Conservation (phyloP, 495 filamentous ascomycete species). For the Haplographium delicatum region DNA sequence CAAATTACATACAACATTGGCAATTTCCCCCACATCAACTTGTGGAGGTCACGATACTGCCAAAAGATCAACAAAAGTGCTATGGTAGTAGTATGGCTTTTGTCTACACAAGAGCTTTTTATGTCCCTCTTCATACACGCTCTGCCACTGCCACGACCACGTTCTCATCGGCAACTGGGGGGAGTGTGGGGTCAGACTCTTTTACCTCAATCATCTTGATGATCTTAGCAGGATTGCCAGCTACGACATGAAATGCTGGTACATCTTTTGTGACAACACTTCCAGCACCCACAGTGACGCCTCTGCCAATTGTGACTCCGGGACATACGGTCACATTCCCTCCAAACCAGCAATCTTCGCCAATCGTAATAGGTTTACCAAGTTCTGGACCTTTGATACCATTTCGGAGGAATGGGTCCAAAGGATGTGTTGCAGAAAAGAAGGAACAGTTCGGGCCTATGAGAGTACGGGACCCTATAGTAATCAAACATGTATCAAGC, state of each 20-base stretch:
- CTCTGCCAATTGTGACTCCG: constrained; percentile 74
- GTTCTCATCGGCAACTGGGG: constrained; percentile 6
- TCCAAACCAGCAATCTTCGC: constrained; percentile 87
- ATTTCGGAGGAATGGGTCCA: constrained; percentile 67
- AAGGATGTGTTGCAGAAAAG: constrained; percentile 68
- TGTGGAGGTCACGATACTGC: no score
- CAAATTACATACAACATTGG: no score
- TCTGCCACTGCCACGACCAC: constrained; percentile 2
- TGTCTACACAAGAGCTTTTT: no score
- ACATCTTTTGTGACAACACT: constrained; percentile 86
- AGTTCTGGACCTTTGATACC: constrained; percentile 69
- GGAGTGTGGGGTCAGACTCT: constrained; percentile 15
- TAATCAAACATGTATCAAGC: constrained; percentile 72
- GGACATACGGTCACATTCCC: constrained; percentile 70
- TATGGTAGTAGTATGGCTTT: no score
- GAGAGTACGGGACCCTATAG: constrained; percentile 72
- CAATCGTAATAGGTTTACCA: constrained; percentile 70
- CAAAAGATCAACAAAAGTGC: no score
- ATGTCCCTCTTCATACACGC: no score
- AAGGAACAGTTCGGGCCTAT: constrained; percentile 75
- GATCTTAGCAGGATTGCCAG: constrained; percentile 62
- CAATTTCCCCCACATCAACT: no score
- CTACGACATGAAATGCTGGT: constrained; percentile 56
- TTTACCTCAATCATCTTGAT: constrained; percentile 47
- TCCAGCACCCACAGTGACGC: constrained; percentile 73